These are phyloP conservation scores for Rhizopogon vesiculosus DNA, from an alignment of 768 basidiomycete species.

Conservation along the genomic window DNA sequence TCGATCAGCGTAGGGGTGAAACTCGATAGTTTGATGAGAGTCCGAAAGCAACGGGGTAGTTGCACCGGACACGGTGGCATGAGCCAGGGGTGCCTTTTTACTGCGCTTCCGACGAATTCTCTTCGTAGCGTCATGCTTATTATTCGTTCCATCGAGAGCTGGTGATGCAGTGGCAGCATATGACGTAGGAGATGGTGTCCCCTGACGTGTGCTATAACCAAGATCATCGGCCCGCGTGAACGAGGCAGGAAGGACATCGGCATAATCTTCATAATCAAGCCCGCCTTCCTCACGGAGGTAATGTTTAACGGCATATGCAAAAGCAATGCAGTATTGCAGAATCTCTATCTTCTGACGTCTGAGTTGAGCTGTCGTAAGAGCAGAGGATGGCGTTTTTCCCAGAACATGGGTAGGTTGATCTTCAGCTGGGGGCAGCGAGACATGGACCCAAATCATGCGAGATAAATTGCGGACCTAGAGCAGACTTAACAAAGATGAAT, in stretches of 20 bases:
- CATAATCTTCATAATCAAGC: conserved; percentile 60
- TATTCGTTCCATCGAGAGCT: conserved; percentile 22
- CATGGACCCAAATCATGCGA: conserved; percentile 77
- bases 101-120: conserved; percentile 68
- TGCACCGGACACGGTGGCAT: conserved; percentile 22
- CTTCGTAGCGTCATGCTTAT: conserved; percentile 52
- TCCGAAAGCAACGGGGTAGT: conserved; percentile 62
- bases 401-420: conserved; percentile 37
- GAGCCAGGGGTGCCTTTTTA: conserved; percentile 38
- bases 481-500: conserved; percentile 1
- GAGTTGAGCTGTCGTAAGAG: conserved; percentile 47
- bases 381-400: conserved; percentile 46
- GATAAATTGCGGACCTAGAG: conserved; percentile 63
- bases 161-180: conserved; percentile 37
- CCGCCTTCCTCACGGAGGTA: conserved; percentile 87
- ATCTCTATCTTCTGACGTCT: conserved; percentile 64
- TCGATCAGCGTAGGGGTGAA: conserved; percentile 51
- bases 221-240: conserved; percentile 46
- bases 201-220: conserved; percentile 33
- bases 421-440: conserved; percentile 57
- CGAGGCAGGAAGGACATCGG: conserved; percentile 58
- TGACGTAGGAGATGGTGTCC: conserved; percentile 24
- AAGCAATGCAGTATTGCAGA: conserved; percentile 64
- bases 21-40: conserved; percentile 53
- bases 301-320: conserved; percentile 69